Conservation (phyloP, 2,329 filamentous ascomycete genomes). For the Amesomyces nigricolor region DNA sequence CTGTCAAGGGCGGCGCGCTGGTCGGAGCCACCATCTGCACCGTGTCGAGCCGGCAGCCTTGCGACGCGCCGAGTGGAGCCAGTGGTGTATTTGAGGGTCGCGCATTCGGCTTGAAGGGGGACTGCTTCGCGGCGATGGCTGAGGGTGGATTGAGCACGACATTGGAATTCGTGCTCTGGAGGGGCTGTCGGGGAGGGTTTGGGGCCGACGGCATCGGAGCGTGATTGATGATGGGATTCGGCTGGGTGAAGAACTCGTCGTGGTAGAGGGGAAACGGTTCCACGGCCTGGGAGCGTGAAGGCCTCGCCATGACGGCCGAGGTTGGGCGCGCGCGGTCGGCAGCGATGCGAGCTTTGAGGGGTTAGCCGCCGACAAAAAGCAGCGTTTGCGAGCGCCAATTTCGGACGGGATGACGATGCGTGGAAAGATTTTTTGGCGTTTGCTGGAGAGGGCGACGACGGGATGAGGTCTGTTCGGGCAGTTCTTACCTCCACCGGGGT, state of each 20-base stretch:
- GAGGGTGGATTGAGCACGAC: slow-evolving; percentile 61
- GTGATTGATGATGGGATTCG: slow-evolving; percentile 48
- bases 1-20: slow-evolving; percentile 50
- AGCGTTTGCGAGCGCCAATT: neutral
- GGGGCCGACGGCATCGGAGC: slow-evolving; percentile 50
- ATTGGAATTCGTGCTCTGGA: slow-evolving; percentile 52
- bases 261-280: slow-evolving; percentile 47
- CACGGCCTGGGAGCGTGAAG: slow-evolving; percentile 44
- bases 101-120: slow-evolving; percentile 61
- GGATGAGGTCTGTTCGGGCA: slow-evolving; percentile 9
- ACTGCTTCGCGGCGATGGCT: slow-evolving; percentile 50
- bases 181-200: slow-evolving; percentile 44
- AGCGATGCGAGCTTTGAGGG: slow-evolving; percentile 8
- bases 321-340: slow-evolving; percentile 11
- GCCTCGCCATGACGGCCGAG: slow-evolving; percentile 49
- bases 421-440: neutral
- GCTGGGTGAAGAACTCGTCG: slow-evolving; percentile 44
- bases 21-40: slow-evolving; percentile 62
- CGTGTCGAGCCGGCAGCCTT: slow-evolving; percentile 59
- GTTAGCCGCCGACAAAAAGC: slow-evolving; percentile 1
- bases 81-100: slow-evolving; percentile 53
- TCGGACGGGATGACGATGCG: neutral
- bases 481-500: slow-evolving; percentile 18
- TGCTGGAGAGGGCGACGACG: neutral
- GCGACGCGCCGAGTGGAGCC: slow-evolving; percentile 50